Base-by-base conservation (phyloP, 1,284 basidiomycete species). In the Cryptococcus sp. region DNA sequence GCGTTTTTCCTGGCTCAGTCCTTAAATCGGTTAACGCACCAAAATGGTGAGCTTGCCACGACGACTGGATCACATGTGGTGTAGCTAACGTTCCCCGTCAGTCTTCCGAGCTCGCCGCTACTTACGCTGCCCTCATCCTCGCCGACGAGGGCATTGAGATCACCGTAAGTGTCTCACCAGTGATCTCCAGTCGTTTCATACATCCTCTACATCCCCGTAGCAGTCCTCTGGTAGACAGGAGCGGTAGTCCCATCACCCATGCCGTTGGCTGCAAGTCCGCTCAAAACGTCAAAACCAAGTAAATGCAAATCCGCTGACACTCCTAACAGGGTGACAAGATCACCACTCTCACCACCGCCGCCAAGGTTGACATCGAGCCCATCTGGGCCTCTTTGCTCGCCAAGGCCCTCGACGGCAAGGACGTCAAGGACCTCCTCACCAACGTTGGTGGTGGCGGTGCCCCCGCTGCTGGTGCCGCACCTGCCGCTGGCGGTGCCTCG, bases 311-410 rank as follows among this genome's bases (percentile, higher is more conserved):
- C 34, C 38, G 26, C 29, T 23, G 19, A 29, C 49, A 41, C 43
- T 44, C 23, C 46, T 26, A 16, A 46, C 72, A 96, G 92, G 81
- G 91, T 64, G 94, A 97, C 78, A 97, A 96, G 84, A 91, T 98
- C 78, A 66, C 84, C 55, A 83, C 91, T 56, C 80, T 98, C 75
- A 91, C 89, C 71, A 79, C 78, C 57, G 93, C 92, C 55, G 95
- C 95, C 58, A 82, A 82, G 64, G 84, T 91, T 62, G 93, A 97
- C 52, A 78, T 97, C 63, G 96, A 99, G 83, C 86, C 93, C 64
- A 99, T 99, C 84, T 99, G 95, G 95, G 93, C 94, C 62, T 82
- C 87, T 49, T 89, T 99, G 71, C 88, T 99, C 75, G 89, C 95
- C 69, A 99, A 98, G 81, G 94, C 95, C 40, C 87, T 99, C 55